These are phyloP conservation scores for Sarocladium brachiariae DNA, from an alignment of 2,329 filamentous ascomycete genomes.

Conservation along the genomic window DNA sequence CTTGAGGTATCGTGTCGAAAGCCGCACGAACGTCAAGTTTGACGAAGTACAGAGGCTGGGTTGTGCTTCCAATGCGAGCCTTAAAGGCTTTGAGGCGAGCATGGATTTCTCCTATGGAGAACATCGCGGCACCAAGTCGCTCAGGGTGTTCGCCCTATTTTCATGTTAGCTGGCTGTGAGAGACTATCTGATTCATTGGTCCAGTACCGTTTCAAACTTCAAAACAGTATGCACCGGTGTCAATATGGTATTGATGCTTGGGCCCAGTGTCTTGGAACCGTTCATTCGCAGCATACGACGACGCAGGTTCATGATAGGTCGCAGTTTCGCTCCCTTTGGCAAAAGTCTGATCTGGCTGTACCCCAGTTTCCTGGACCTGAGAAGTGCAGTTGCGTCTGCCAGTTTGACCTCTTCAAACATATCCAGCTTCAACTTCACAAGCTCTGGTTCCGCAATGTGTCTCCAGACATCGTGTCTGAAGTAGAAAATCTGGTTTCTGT, in stretches of 20 bases:
- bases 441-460: conserved; percentile 63
- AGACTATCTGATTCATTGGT: too few relatives aligned
- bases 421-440: conserved; percentile 56
- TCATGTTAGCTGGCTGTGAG: conserved; percentile 17
- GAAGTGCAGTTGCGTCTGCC: conserved; percentile 46
- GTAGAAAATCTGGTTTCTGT: conserved; percentile 80
- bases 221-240: conserved; percentile 70
- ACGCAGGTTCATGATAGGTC: conserved; percentile 83
- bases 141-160: neutral
- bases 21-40: conserved; percentile 90
- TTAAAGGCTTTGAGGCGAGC: conserved; percentile 65
- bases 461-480: conserved; percentile 94
- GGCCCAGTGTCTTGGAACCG: conserved; percentile 20
- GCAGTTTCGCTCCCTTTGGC: conserved; percentile 69
- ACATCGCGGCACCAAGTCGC: conserved; percentile 67
- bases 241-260: conserved; percentile 45
- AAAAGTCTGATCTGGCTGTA: conserved; percentile 74
- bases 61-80: conserved; percentile 14
- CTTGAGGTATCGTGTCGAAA: conserved; percentile 92
- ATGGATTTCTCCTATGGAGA: conserved; percentile 77
- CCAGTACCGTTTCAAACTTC: conserved; percentile 73
- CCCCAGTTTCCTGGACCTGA: conserved; percentile 60
- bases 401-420: conserved; percentile 75
- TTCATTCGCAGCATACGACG: conserved; percentile 45
- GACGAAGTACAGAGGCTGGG: conserved; percentile 65